Base-by-base conservation (phyloP, 192 early-diverging fungal species). In the Nowakowskiella sp. region DNA sequence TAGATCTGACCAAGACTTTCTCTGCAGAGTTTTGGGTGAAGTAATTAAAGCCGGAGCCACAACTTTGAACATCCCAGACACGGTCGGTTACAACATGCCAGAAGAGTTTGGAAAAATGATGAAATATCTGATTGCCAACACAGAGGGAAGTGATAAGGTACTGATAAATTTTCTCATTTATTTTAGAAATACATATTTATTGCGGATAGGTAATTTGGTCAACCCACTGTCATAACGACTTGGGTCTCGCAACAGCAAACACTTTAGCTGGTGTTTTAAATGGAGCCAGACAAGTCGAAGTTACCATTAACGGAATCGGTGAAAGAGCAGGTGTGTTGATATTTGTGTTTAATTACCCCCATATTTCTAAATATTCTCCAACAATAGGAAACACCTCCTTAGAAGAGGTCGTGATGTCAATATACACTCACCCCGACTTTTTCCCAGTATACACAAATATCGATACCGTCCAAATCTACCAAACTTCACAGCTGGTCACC, bases 151-250 rank as follows among this genome's bases (percentile, higher is more conserved):
- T 1, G 76, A 86, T 24, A 79, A 70, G 43, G 84, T 85, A 51
- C 45, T 3, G 33, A n/a, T n/a, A n/a, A n/a, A 28, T 0, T 6
- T 31, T 39, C 16, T 16, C 25, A 10, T 46, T 25, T 59, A 23
- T 36, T 60, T 25, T 42, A 32, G 25, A 19, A 13, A 4, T 16
- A 16, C 42, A 55, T 26, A 9, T 29, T 58, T 57, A 2, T 8
- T 1, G n/a, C 43, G 28, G 49, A 22, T 50, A 64, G 57, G 84
- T 80, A 22, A 74, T 80, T 36, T 95, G 86, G 81, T 94, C 91
- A 24, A 92, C 90, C n/a, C 94, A 97, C 62, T 97, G 94, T 65
- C 94, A 97, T 72, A 88, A 97, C 57, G 94, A 97, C 61, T 78
- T 97, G 30, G 94, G 94, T 46, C 76, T 97, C 24, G 92, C 94